Percentiles rank a stretch among this genome's conserved stretches.
Conservation (phyloP, 129 eudicot species). For the Artemisia tridentata region DNA sequence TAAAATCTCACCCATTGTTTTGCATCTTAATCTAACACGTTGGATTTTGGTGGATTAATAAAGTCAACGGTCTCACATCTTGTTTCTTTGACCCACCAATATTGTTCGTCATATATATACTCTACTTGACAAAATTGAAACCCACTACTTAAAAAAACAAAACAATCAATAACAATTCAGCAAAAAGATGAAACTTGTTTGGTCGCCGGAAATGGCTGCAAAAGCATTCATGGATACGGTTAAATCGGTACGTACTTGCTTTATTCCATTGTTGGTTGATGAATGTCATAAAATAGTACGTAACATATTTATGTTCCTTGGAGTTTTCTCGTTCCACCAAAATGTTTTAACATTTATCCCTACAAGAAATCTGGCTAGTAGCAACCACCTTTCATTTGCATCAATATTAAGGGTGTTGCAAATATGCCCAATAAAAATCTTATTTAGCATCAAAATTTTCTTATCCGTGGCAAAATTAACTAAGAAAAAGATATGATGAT, state of each 20-base stretch:
- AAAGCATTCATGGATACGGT: conserved; percentile 81
- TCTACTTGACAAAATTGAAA: not conserved
- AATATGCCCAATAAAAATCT: too few relatives aligned
- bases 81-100: not conserved
- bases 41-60: conserved; percentile 26
- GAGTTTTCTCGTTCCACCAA: not conserved
- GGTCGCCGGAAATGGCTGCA: conserved; percentile 85
- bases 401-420: too few relatives aligned
- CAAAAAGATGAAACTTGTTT: conserved; percentile 65
- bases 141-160: not conserved
- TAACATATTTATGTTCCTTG: not conserved
- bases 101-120: not conserved
- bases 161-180: not conserved
- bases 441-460: too few relatives aligned
- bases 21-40: conserved; percentile 32
- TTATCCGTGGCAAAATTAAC: too few relatives aligned
- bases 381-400: too few relatives aligned
- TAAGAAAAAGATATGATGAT: too few relatives aligned
- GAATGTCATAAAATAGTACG: too few relatives aligned
- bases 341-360: too few relatives aligned
- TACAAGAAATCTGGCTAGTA: too few relatives aligned
- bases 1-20: conserved; percentile 5
- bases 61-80: conserved; percentile 28
- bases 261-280: too few relatives aligned
- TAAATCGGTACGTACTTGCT: conserved; percentile 48